Evolutionary conservation across 2,329 filamentous ascomycete species (phyloP).

Genomic region (Aspergillus fijiensis): DNA sequence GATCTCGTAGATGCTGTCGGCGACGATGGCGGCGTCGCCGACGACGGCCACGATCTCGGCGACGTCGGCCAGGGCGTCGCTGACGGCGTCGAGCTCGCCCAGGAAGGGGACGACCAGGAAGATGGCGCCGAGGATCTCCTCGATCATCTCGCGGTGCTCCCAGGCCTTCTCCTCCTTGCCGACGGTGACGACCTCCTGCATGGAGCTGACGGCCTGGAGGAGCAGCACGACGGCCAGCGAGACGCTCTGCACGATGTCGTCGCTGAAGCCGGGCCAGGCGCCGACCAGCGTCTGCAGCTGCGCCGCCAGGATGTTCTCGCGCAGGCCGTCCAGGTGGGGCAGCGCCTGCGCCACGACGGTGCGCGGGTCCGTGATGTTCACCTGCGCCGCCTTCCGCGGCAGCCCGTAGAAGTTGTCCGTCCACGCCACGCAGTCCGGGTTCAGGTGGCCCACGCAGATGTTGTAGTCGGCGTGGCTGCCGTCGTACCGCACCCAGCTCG

Average conservation of each 20-base stretch:
- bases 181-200: slow-evolving; percentile 14
- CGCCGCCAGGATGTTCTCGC: background rate
- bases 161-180: slow-evolving; percentile 10
- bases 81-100: slow-evolving; percentile 3
- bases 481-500: background rate
- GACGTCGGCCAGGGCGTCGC: slow-evolving; percentile 8
- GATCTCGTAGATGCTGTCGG: slow-evolving; percentile 13
- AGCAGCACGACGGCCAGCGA: slow-evolving; percentile 12
- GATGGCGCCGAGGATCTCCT: slow-evolving; percentile 14
- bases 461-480: background rate
- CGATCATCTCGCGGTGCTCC: slow-evolving; percentile 13
- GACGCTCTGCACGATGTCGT: slow-evolving; percentile 4
- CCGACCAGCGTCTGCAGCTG: slow-evolving; percentile 2
- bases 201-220: slow-evolving; percentile 8
- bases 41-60: slow-evolving; percentile 8
- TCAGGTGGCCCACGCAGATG: background rate
- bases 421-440: background rate
- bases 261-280: slow-evolving; percentile 3
- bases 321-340: background rate
- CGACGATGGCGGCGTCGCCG: slow-evolving; percentile 8
- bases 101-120: slow-evolving; percentile 15
- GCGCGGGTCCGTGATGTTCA: background rate
- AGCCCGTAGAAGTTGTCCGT: background rate
- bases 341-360: background rate
- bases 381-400: background rate